Percentiles rank a stretch among this genome's conserved stretches.
These are phyloP conservation scores for Thalassiosira hispida DNA, from an alignment of 352 stramenopile genomes.

Conservation along the genomic window DNA sequence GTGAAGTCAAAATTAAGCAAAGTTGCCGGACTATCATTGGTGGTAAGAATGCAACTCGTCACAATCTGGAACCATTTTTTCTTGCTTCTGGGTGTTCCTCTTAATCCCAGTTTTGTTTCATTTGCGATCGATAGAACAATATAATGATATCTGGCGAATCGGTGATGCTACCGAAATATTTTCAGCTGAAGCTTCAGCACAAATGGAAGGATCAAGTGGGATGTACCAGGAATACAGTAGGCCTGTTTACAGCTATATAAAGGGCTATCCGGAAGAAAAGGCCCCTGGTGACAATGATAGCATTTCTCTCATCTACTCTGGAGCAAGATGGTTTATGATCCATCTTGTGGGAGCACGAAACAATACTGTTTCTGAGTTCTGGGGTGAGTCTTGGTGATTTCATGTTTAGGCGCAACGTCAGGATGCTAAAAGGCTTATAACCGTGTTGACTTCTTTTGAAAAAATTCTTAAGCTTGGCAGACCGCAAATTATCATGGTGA, in stretches of 20 bases:
- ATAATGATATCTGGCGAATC: not conserved
- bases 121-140: not conserved
- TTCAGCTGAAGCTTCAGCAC: no score
- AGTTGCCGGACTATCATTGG: conserved; percentile 1
- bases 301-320: conserved; percentile 2
- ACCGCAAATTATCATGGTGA: not conserved
- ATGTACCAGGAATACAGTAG: not conserved
- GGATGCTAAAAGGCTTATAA: no score
- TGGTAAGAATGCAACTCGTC: not conserved
- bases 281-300: not conserved
- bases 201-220: not conserved
- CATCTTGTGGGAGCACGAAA: not conserved
- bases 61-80: no score
- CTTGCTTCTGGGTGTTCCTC: no score
- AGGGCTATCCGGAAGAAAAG: not conserved
- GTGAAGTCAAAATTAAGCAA: not conserved
- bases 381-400: no score
- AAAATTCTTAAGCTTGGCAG: not conserved
- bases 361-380: not conserved
- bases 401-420: no score
- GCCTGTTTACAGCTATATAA: conserved; percentile 1
- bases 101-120: no score
- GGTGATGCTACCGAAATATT: no score
- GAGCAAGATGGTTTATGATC: not conserved
- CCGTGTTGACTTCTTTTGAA: conserved; percentile 5